These are phyloP conservation scores for Spathaspora passalidarum DNA, from an alignment of 805 yeast species.

Conservation along the genomic window DNA sequence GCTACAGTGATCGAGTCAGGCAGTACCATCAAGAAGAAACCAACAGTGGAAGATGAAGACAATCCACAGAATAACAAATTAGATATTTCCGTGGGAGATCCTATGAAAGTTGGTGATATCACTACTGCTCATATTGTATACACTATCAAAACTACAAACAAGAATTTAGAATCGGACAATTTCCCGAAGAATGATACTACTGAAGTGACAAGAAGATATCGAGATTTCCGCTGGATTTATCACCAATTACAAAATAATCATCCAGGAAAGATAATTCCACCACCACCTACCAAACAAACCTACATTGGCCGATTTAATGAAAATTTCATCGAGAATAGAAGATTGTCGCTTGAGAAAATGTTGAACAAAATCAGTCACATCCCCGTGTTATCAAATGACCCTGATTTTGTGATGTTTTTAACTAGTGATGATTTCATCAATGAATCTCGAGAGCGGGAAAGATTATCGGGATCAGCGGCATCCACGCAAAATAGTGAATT, in stretches of 20 bases:
- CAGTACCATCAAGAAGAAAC: constrained; percentile 6
- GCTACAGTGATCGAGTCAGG: not conserved
- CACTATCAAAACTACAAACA: constrained; percentile 63
- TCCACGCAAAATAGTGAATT: constrained; percentile 31
- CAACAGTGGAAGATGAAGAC: constrained; percentile 7
- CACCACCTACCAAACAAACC: constrained; percentile 93
- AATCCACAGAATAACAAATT: constrained; percentile 30
- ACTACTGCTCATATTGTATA: constrained; percentile 88
- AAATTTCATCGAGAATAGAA: constrained; percentile 81
- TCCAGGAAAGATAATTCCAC: constrained; percentile 86
- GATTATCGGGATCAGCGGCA: constrained; percentile 52
- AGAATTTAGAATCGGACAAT: constrained; percentile 33
- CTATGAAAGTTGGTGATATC: constrained; percentile 86
- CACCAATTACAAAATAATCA: constrained; percentile 82
- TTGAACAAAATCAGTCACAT: constrained; percentile 63
- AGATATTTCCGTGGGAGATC: constrained; percentile 81
- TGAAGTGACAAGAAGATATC: constrained; percentile 76
- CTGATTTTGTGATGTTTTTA: constrained; percentile 75
- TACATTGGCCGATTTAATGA: constrained; percentile 89
- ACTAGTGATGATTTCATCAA: constrained; percentile 66
- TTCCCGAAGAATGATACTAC: constrained; percentile 30
- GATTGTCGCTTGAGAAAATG: constrained; percentile 86
- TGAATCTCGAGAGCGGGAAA: constrained; percentile 71
- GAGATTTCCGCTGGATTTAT: constrained; percentile 92
- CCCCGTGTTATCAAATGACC: constrained; percentile 59